Evolutionary conservation across 352 stramenopile genomes (phyloP).

Genomic region (Globisporangium alternatum): DNA sequence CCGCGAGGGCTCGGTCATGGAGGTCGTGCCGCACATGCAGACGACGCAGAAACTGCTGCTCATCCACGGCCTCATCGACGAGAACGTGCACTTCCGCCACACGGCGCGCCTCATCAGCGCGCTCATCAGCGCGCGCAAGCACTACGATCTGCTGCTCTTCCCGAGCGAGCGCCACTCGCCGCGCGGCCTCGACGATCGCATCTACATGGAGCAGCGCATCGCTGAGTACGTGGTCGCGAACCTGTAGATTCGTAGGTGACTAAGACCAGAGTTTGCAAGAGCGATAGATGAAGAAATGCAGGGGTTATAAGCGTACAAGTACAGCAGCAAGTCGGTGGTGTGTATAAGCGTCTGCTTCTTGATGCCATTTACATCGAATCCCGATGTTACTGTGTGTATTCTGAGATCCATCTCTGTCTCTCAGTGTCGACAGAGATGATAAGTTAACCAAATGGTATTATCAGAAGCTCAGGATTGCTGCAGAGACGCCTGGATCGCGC

Average conservation of each 20-base stretch:
- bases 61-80: slow-evolving; percentile 96
- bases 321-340: background rate
- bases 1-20: slow-evolving; percentile 88
- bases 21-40: slow-evolving; percentile 90
- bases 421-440: background rate
- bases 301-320: background rate
- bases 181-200: slow-evolving; percentile 87
- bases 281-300: slow-evolving; percentile 1
- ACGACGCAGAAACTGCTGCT: slow-evolving; percentile 90
- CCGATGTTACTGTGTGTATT: background rate
- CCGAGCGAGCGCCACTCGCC: slow-evolving; percentile 96
- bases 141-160: slow-evolving; percentile 97
- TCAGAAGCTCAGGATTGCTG: slow-evolving; percentile 32
- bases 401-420: background rate
- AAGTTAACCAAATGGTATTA: slow-evolving; percentile 1
- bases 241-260: slow-evolving; percentile 39
- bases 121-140: slow-evolving; percentile 92
- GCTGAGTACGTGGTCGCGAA: slow-evolving; percentile 78
- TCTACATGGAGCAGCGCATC: slow-evolving; percentile 96
- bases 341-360: background rate
- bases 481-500: slow-evolving; percentile 77
- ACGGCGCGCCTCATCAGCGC: slow-evolving; percentile 95
- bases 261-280: background rate
- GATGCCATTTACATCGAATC: background rate
- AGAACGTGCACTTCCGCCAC: slow-evolving; percentile 99